Evolutionary conservation across 2,329 filamentous ascomycete genomes (phyloP).

Genomic region (Xylariaceae sp.): DNA sequence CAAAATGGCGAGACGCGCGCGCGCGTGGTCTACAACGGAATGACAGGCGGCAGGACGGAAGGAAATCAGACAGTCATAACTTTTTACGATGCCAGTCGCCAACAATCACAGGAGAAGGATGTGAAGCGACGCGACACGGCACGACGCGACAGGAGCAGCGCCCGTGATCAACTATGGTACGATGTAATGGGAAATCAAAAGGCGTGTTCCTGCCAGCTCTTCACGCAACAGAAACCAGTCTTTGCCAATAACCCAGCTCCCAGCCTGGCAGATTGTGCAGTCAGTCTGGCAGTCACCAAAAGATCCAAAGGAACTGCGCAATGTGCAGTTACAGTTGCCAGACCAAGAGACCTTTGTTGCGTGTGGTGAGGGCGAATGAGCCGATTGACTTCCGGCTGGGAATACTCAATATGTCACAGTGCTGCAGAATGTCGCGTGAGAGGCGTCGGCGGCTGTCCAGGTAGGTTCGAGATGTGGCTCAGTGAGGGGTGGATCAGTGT

Average conservation of each 20-base stretch:
- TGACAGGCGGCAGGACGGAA: slow-evolving; percentile 6
- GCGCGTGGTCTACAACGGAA: slow-evolving; percentile 23
- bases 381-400: no score
- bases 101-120: no score
- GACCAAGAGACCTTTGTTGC: no score
- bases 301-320: no score
- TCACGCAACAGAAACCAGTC: slow-evolving; percentile 13
- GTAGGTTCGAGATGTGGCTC: no score
- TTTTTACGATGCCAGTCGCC: slow-evolving; percentile 27
- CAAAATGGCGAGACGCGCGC: slow-evolving; percentile 8
- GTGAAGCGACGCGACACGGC: slow-evolving; percentile 1
- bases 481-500: no score
- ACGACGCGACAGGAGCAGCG: slow-evolving; percentile 13
- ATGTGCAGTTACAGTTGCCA: no score
- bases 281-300: neutral
- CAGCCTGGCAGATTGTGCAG: slow-evolving; percentile 1
- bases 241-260: slow-evolving; percentile 11
- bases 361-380: no score
- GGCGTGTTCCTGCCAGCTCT: neutral
- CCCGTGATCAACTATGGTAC: slow-evolving; percentile 20
- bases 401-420: no score
- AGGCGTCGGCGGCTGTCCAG: no score
- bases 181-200: slow-evolving; percentile 8
- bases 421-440: no score
- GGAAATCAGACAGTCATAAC: slow-evolving; percentile 30